These are phyloP conservation scores for Corchorus capsularis DNA, from an alignment of 345 rosid genomes.

Conservation along the genomic window DNA sequence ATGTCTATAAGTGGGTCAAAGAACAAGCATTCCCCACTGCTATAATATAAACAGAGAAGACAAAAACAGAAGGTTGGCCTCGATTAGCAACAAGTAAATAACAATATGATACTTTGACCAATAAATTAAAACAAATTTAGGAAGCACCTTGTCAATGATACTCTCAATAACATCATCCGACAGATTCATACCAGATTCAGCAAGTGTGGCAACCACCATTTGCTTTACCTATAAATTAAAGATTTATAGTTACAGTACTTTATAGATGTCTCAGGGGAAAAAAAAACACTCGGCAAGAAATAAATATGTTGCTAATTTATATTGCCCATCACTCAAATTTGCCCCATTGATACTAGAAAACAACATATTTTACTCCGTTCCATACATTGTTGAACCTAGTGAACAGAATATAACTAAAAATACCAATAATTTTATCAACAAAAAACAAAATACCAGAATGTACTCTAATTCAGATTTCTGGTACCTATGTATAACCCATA, in stretches of 20 bases:
- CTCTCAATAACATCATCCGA: constrained; percentile 78
- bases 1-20: background rate
- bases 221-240: constrained; percentile 57
- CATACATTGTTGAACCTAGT: background rate
- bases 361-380: background rate
- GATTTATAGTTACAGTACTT: background rate
- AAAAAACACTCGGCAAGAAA: background rate
- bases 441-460: background rate
- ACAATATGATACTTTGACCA: background rate
- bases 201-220: constrained; percentile 93
- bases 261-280: background rate
- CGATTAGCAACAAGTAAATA: background rate
- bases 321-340: background rate
- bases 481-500: background rate
- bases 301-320: background rate
- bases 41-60: background rate
- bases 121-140: background rate
- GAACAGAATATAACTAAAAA: background rate
- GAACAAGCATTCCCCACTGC: background rate
- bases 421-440: background rate
- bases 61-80: background rate
- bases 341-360: background rate
- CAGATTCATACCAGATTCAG: constrained; percentile 87
- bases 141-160: constrained; percentile 77
- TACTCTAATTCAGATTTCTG: background rate